Base-by-base conservation (phyloP, 148 eudicot species). In the Rhododendron kiyosumense region DNA sequence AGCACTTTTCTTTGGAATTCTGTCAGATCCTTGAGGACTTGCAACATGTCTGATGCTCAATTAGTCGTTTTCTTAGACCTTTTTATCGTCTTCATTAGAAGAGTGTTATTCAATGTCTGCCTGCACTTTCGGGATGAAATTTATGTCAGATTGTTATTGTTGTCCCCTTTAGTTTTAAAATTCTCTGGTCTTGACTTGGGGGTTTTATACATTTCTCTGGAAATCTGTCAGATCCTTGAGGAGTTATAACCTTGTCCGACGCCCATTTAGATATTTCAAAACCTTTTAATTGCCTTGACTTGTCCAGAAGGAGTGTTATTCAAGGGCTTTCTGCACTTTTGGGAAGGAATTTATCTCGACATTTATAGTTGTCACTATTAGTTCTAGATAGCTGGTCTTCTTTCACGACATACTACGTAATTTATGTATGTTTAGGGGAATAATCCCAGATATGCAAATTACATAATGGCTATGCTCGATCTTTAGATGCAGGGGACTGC, bases 151-250 rank as follows among this genome's bases (percentile, higher is more conserved):
- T 30, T 13, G 41, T 12, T 71, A 71, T 71, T 32, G 41, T 13
- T 30, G 76, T 30, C 20, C 41, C 20, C 15, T 30, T 13, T 14
- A 71, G 76, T 71, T 71, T 32, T 13, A 14, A n/a, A 24, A 63
- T n/a, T n/a, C 30, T 63, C 13, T 63, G 34, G 4, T 59, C 65
- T 59, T 71, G 15, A 28, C 10, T 54, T 32, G 15, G 3, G n/a
- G 22, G 38, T 88, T 41, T 76, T 88, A 82, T 84, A 30, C 48
- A 22, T 73, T 81, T 71, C 24, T 49, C 6, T 34, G 52, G 41
- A 79, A 48, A 18, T 67, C n/a, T 63, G 7, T 18, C 14, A 45
- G 45, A 78, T 32, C 79, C 38, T 32, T 28, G 48, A 46, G 24
- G 32, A 79, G 59, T 45, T 36, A 54, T 14, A 71, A 32, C 69